phyloP scores from a whole-genome alignment of 2,329 filamentous ascomycete species.

The Alternaria arbusti region DNA sequence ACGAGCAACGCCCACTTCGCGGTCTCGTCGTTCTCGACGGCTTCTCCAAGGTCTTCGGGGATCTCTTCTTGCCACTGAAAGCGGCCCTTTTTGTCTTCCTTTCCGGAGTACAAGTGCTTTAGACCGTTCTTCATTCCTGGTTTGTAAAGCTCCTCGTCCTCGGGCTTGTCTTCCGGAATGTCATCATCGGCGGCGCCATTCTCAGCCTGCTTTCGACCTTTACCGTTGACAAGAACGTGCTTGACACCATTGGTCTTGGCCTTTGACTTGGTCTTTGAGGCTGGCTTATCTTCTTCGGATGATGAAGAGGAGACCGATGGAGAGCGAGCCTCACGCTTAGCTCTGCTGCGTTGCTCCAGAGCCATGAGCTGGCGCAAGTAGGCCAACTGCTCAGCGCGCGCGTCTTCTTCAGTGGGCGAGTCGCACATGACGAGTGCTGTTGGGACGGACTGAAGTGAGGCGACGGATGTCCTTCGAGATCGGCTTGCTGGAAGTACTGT shows the following conservation, averaged over 20 bases:
- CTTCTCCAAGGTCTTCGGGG: slow-evolving; percentile 38
- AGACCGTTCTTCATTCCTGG: slow-evolving; percentile 51
- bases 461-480: background rate
- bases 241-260: slow-evolving; percentile 14
- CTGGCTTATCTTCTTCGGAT: background rate
- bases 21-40: slow-evolving; percentile 66
- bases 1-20: slow-evolving; percentile 61
- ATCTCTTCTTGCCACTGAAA: slow-evolving; percentile 47
- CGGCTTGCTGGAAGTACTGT: background rate
- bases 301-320: slow-evolving; percentile 9
- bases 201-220: background rate
- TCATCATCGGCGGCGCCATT: background rate
- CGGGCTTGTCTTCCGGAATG: slow-evolving; percentile 6
- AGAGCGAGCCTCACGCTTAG: background rate
- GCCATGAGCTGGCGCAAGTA: background rate
- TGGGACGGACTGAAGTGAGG: background rate
- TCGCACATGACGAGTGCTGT: slow-evolving; percentile 2
- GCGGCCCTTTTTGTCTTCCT: slow-evolving; percentile 48
- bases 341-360: background rate
- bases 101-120: slow-evolving; percentile 58
- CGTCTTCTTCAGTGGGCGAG: slow-evolving; percentile 1
- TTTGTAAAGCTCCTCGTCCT: slow-evolving; percentile 23
- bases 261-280: background rate
- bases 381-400: background rate
- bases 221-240: slow-evolving; percentile 21